Base-by-base conservation (phyloP, 2,329 filamentous ascomycete genomes). In the Fusarium subtropicale region DNA sequence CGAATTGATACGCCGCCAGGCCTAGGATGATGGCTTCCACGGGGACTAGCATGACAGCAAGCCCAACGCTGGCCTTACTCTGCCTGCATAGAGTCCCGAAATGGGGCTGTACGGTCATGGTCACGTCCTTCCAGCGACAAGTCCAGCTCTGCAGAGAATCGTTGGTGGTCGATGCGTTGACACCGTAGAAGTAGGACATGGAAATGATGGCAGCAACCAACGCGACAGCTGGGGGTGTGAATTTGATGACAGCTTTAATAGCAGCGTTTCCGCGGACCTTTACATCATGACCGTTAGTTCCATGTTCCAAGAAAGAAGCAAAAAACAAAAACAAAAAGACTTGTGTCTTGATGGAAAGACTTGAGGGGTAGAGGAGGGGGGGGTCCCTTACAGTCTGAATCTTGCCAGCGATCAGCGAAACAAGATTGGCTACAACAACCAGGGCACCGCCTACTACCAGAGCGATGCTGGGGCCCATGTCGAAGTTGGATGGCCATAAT, bases 131-230 rank as follows among this genome's bases (percentile, higher is more conserved):
- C 88, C 88, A 90, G 66, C 86, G 86, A 76, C 88, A 90, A 41
- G 83, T 86, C 88, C 88, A 90, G 76, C 86, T 88, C 73, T 89
- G 81, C 13, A 90, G 77, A 9, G 86, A 87, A 74, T 88, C 86
- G 61, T 80, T 79, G 11, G 80, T 81, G 16, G 77, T 78, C 5
- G 87, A 89, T 20, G 82, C 76, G 69, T 88, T 86, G 76, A 87
- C 81, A 56, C 81, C 81, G 73, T 88, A 90, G 76, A 87, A 88
- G 76, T 90, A 83, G 53, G 82, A 79, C 73, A 88, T 84, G 65
- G 84, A 83, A 57, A 88, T 79, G 51, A 89, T 75, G 39, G 85
- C 82, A 15, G 76, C 76, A 48, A 78, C 64, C 54, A 82, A 72
- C 22, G 71, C 75, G n/a, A 76, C 39, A 18, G 71, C 57, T 6